These are phyloP conservation scores for Rhizopogon rudus DNA, from an alignment of 768 basidiomycete genomes.

Conservation along the genomic window DNA sequence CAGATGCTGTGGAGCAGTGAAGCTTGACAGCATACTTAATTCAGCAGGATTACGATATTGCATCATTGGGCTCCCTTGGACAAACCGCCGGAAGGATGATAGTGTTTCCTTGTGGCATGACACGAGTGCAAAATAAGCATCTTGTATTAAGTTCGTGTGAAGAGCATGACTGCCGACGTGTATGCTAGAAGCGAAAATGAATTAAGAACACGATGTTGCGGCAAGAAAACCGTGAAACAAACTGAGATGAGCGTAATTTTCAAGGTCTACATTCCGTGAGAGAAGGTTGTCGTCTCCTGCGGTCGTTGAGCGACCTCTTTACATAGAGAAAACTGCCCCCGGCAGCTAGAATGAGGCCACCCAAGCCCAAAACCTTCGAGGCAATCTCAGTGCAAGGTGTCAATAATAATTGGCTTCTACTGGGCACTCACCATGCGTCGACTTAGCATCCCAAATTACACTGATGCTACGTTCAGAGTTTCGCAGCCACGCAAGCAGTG, in stretches of 20 bases:
- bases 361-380: slow-evolving; percentile 19
- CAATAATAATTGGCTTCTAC: neutral
- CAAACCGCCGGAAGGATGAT: neutral
- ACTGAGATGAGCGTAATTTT: slow-evolving; percentile 3
- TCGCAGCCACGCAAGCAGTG: neutral
- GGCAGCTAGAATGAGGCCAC: slow-evolving; percentile 21
- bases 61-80: neutral
- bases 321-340: slow-evolving; percentile 27
- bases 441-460: neutral
- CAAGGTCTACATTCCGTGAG: neutral
- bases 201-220: slow-evolving; percentile 4
- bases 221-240: neutral
- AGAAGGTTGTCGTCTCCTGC: slow-evolving; percentile 15
- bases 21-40: neutral
- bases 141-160: neutral
- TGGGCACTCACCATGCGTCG: neutral
- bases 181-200: neutral
- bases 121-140: neutral
- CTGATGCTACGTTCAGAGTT: neutral
- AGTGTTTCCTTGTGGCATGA: neutral
- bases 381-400: neutral
- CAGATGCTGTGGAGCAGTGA: neutral
- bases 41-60: neutral
- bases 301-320: slow-evolving; percentile 22
- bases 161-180: neutral